Percentiles rank a stretch among this genome's conserved stretches.
phyloP scores from a whole-genome alignment of 768 basidiomycete genomes.

The Mycena vulgaris region DNA sequence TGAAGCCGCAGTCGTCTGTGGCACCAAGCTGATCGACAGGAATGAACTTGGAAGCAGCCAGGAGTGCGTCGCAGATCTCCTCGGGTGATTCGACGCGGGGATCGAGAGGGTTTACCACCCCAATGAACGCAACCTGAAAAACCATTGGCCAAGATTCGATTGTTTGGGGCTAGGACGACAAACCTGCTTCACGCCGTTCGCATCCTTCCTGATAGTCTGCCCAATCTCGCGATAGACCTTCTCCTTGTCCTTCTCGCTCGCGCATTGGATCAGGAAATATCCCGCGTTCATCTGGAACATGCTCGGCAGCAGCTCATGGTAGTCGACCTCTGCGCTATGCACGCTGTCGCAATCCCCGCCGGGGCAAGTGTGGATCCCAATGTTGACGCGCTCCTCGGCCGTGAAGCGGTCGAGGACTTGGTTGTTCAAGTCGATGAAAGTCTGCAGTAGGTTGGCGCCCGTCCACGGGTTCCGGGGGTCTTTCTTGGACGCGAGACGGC shows the following conservation, averaged over 20 bases:
- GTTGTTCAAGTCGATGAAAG: constrained; percentile 12
- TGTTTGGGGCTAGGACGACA: no score
- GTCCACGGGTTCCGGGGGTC: constrained; percentile 13
- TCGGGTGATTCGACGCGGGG: no score
- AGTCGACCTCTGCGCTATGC: constrained; percentile 9
- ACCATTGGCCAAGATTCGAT: no score
- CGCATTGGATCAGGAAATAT: constrained; percentile 15
- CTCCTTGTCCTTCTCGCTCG: constrained; percentile 15
- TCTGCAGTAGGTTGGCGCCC: constrained; percentile 10
- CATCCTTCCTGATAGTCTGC: constrained; percentile 8
- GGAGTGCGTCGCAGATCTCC: not conserved
- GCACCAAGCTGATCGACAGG: constrained; percentile 14
- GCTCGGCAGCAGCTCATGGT: constrained; percentile 10
- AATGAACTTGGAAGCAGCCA: not conserved
- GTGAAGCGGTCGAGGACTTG: constrained; percentile 8
- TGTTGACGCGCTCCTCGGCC: constrained; percentile 6
- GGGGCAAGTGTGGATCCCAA: constrained; percentile 10
- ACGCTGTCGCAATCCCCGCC: constrained; percentile 15
- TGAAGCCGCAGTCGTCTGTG: constrained; percentile 14
- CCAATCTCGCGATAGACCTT: constrained; percentile 10
- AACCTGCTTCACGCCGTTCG: constrained; percentile 17
- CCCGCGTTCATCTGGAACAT: constrained; percentile 17
- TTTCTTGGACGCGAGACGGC: constrained; percentile 15
- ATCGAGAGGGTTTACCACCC: no score
- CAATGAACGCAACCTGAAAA: no score